phyloP scores from a whole-genome alignment of 2,329 filamentous ascomycete genomes.

The Dactylellina sp. region DNA sequence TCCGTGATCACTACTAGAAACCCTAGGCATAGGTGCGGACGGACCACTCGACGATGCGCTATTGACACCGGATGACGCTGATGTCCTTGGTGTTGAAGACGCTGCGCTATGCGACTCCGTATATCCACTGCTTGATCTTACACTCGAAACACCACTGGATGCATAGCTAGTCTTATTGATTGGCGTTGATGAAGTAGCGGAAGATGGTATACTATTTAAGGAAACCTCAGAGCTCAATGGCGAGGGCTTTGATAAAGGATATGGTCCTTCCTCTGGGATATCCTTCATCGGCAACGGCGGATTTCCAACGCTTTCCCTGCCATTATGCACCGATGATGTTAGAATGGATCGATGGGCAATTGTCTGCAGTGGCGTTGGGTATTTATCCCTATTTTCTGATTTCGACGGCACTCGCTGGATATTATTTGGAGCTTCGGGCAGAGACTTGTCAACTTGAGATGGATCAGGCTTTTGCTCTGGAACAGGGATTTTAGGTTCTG shows the following conservation, averaged over 20 bases:
- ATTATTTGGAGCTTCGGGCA: constrained; percentile 39
- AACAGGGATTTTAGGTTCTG: too few species aligned
- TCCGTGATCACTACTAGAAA: constrained; percentile 40
- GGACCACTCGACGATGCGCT: constrained; percentile 17
- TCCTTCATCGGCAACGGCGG: constrained; percentile 52
- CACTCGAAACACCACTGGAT: constrained; percentile 41
- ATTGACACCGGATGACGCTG: constrained; percentile 36
- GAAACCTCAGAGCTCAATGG: constrained; percentile 29
- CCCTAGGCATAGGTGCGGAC: constrained; percentile 6
- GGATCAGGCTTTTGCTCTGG: constrained; percentile 23
- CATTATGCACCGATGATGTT: constrained; percentile 28
- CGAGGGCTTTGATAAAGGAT: constrained; percentile 29
- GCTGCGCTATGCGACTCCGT: constrained; percentile 37
- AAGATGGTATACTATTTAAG: neutral
- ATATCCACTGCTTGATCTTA: constrained; percentile 44
- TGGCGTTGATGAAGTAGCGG: constrained; percentile 8
- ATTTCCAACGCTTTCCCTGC: constrained; percentile 39
- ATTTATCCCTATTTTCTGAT: constrained; percentile 33
- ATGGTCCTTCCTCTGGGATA: constrained; percentile 52
- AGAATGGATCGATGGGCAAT: constrained; percentile 50
- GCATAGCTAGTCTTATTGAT: constrained; percentile 34
- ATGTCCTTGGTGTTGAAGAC: constrained; percentile 44
- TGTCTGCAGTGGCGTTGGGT: constrained; percentile 38
- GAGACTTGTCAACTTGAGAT: constrained; percentile 9
- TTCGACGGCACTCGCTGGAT: constrained; percentile 44